Evolutionary conservation across 176 grass and related monocot genomes (phyloP).

Genomic region (Triticum monococcum): DNA sequence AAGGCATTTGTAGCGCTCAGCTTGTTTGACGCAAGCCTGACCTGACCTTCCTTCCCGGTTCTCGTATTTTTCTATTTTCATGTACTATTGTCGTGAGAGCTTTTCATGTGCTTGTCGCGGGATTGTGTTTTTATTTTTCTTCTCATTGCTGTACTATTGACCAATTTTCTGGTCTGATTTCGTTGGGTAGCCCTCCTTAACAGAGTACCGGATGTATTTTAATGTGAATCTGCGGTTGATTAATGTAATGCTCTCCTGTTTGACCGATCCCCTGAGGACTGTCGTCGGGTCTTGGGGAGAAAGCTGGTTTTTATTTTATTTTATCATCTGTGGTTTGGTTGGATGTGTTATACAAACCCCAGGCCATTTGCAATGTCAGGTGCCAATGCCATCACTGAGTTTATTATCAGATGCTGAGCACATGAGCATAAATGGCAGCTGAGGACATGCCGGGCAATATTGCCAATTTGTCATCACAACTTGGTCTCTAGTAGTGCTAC

Average conservation of each 20-base stretch:
- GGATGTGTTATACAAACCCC: background rate
- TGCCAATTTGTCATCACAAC: background rate
- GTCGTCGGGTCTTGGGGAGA: background rate
- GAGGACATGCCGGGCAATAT: background rate
- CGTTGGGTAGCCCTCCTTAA: slow-evolving; percentile 40
- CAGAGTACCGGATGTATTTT: slow-evolving; percentile 54
- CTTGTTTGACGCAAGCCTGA: slow-evolving; percentile 48
- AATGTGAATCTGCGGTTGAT: slow-evolving; percentile 50
- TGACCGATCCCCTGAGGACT: background rate
- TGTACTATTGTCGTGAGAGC: slow-evolving; percentile 52
- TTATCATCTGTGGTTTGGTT: background rate
- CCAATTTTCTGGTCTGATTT: slow-evolving; percentile 34
- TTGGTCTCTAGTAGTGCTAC: background rate
- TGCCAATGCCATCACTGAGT: background rate
- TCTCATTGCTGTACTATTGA: slow-evolving; percentile 41
- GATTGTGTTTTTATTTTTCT: slow-evolving; percentile 41
- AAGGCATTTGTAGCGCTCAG: slow-evolving; percentile 51
- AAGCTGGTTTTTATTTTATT: background rate
- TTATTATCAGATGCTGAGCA: too few relatives aligned
- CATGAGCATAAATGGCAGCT: background rate
- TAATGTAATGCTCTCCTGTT: slow-evolving; percentile 43
- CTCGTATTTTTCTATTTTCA: slow-evolving; percentile 40
- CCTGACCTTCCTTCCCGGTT: slow-evolving; percentile 22
- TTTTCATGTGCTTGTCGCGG: slow-evolving; percentile 32
- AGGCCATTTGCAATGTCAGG: background rate